Evolutionary conservation across 352 stramenopile species (phyloP), one percentile per base, ranked within the genome.

Genomic region (Phytopythium oedochilum): DNA sequence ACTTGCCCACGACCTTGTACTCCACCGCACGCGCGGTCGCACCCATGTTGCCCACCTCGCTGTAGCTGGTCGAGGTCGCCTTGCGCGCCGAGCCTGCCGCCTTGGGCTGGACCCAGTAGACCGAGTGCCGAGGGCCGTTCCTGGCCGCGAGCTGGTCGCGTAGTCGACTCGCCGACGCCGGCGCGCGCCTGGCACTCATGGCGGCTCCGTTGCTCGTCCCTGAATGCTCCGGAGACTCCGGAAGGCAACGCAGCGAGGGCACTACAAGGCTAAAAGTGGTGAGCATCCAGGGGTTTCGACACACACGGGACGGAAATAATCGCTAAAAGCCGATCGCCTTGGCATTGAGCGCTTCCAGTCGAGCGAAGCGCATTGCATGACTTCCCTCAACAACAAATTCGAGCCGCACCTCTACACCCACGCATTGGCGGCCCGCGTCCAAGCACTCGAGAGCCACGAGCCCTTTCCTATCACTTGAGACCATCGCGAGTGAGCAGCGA

Each of bases 401-500:
- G n/a, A n/a, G n/a, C n/a, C n/a, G n/a, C n/a, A n/a, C n/a, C n/a
- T n/a, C n/a, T n/a, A n/a, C n/a, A n/a, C n/a, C n/a, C n/a, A n/a
- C n/a, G n/a, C n/a, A n/a, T n/a, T n/a, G n/a, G n/a, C n/a, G n/a
- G n/a, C n/a, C n/a, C n/a, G n/a, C n/a, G n/a, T n/a, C 32, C 5
- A 36, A 36, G 32, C 32, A 36, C 32, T 36, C 35, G 17, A n/a
- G 7, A 40, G 34, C n/a, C 34, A 26, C 38, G 18, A 25, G 36
- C 0, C 36, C n/a, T 23, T 18, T 43, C 2, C 3, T 0, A 18
- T 71, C 62, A 73, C 46, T 74, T 52, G 18, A 39, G 47, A 42
- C 88, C 87, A 64, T 97, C 89, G 45, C 88, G 81, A 23, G 88
- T 96, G 39, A 92, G 60, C 26, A 97, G 59, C 9, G 67, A 48